These are phyloP conservation scores for Malus hybrid DNA, from an alignment of 331 rosid genomes.

Conservation along the genomic window DNA sequence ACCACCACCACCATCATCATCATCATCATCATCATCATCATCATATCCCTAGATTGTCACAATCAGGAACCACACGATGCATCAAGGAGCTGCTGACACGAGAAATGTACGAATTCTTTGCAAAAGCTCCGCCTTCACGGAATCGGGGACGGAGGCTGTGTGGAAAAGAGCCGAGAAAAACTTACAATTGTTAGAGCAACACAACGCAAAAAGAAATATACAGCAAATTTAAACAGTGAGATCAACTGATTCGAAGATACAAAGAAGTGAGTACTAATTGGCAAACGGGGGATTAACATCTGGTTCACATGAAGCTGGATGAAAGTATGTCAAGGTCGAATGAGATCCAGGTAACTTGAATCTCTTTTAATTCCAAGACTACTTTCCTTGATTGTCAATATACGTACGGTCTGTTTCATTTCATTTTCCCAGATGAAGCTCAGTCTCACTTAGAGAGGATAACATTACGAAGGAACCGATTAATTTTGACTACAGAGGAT, in stretches of 20 bases:
- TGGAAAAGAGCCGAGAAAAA: neutral
- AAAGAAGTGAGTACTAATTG: neutral
- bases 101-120: slow-evolving; percentile 63
- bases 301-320: neutral
- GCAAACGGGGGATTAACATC: neutral
- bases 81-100: slow-evolving; percentile 47
- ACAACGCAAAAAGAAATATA: neutral
- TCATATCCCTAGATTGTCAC: neutral
- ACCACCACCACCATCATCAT: too few relatives aligned
- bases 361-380: neutral
- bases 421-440: neutral
- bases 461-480: neutral
- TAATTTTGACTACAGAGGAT: neutral
- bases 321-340: neutral
- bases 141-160: slow-evolving; percentile 78
- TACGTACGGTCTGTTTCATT: neutral
- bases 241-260: neutral
- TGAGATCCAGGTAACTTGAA: neutral
- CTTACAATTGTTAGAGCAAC: neutral
- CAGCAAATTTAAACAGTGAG: neutral
- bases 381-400: neutral
- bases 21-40: neutral
- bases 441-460: neutral
- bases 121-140: slow-evolving; percentile 69
- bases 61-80: neutral